phyloP scores from a whole-genome alignment of 2,329 filamentous ascomycete species.

The Onygenales sp. region DNA sequence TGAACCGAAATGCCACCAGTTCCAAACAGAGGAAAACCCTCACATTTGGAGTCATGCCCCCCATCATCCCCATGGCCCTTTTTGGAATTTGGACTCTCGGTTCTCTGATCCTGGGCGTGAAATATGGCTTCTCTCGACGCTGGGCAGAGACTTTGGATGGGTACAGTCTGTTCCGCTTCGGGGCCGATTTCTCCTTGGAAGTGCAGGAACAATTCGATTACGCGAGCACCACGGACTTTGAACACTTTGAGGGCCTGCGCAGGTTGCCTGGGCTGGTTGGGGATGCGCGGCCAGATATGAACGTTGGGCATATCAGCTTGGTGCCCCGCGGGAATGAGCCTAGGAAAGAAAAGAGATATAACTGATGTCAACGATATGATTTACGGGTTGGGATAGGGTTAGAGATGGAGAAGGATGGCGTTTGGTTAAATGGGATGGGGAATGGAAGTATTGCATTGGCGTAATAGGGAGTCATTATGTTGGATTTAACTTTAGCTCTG shows the following conservation, averaged over 20 bases:
- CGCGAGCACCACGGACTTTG: neutral
- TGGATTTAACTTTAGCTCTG: too few species aligned
- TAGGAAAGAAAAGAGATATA: neutral
- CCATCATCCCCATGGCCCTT: neutral
- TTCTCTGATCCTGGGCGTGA: neutral
- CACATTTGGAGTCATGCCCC: neutral
- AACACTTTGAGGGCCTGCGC: neutral
- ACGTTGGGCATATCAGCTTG: neutral
- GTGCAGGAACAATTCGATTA: neutral
- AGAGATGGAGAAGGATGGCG: too few species aligned
- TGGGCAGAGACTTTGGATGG: constrained; percentile 5
- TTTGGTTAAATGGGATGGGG: too few species aligned
- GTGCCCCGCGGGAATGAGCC: neutral
- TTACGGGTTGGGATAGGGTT: too few species aligned
- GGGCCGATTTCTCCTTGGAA: constrained; percentile 2
- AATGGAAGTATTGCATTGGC: too few species aligned
- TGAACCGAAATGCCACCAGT: neutral
- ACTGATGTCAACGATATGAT: neutral
- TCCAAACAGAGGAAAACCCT: neutral
- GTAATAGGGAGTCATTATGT: too few species aligned
- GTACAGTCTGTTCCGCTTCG: constrained; percentile 10
- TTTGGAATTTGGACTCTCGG: neutral
- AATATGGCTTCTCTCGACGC: neutral
- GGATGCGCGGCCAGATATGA: neutral
- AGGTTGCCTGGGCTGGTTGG: neutral